These are phyloP conservation scores for Penicillium crystallinum DNA, from an alignment of 495 filamentous ascomycete genomes.

Conservation along the genomic window DNA sequence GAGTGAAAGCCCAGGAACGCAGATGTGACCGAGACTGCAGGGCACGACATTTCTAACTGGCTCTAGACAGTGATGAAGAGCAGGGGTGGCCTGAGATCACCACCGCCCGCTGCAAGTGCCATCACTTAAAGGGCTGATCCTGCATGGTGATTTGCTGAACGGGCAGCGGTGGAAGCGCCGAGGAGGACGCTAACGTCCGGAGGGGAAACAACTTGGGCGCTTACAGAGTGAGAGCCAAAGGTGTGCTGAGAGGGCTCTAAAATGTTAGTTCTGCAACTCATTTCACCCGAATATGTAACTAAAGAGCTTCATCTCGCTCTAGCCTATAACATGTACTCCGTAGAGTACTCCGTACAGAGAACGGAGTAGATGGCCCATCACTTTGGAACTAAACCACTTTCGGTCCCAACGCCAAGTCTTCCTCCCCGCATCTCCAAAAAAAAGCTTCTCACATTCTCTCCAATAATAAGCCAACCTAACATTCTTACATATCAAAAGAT, in stretches of 20 bases:
- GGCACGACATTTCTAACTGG: conserved; percentile 13
- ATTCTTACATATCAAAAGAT: conserved; percentile 19
- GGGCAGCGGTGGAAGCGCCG: conserved; percentile 3
- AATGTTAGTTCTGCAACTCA: neutral
- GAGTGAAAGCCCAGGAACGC: conserved; percentile 30
- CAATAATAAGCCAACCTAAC: neutral
- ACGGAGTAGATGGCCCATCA: too few relatives aligned
- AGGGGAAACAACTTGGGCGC: conserved; percentile 1
- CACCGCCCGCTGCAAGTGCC: conserved; percentile 10
- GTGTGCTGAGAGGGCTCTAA: neutral
- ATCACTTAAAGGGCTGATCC: conserved; percentile 7
- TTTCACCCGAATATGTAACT: neutral
- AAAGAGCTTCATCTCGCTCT: too few relatives aligned
- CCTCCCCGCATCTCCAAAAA: conserved; percentile 6
- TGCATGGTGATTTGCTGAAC: conserved; percentile 6
- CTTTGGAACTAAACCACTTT: too few relatives aligned
- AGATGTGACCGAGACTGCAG: conserved; percentile 38
- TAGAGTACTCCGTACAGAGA: too few relatives aligned
- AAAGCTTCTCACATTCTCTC: neutral
- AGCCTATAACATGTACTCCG: too few relatives aligned
- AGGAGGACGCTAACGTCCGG: conserved; percentile 5
- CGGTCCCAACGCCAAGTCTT: conserved; percentile 4
- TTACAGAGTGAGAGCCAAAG: neutral
- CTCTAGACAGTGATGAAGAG: conserved; percentile 6
- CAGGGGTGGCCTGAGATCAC: conserved; percentile 9